Evolutionary conservation across 73 alveolate species (phyloP), one percentile per base, ranked within the genome.

Genomic region (Strombidium stylifer): DNA sequence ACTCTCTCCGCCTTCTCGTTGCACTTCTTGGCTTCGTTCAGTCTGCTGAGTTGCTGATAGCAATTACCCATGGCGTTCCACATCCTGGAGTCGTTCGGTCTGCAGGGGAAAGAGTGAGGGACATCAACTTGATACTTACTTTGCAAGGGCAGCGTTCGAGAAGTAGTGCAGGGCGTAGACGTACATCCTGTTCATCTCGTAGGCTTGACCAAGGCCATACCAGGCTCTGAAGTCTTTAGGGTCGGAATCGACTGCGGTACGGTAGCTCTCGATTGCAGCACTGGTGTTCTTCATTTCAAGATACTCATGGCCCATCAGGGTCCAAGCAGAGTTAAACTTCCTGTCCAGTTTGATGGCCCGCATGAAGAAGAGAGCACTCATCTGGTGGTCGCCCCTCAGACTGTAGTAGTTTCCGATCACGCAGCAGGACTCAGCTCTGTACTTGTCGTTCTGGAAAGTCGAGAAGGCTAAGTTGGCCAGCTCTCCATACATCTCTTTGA

Each of bases 361-460:
- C 81, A 89, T 86, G 84, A 94, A 94, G 58, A 89, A 95, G 1
- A 82, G 60, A 24, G 92, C 96, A 16, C 99, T 98, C 71, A 94
- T 94, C 27, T 92, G 97, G 67, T 94, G 99, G 70, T 94, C 99
- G 1, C 98, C 98, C 66, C 93, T 87, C 48, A 93, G 70, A 14
- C 95, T 82, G 73, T 93, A 95, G 57, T 93, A 95, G 64, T 95
- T 95, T 8, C 97, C 99, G 1, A 96, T 89, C 31, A 96, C 98
- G 65, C 98, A 92, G 81, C 99, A 96, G 1, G 99, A 94, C 54
- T 96, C 99, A 1, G 99, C 98, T 18, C 98, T 87, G 83, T 96
- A 96, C 81, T 96, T 96, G 68, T 96, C 97, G 57, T 92, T 92
- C 60, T 95, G 90, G 77, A 89, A 95, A 44, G 94, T 87, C 75